Evolutionary conservation across 805 yeast genomes (phyloP), one percentile per base, ranked within the genome.

Genomic region (Pichia cephalocereana): DNA sequence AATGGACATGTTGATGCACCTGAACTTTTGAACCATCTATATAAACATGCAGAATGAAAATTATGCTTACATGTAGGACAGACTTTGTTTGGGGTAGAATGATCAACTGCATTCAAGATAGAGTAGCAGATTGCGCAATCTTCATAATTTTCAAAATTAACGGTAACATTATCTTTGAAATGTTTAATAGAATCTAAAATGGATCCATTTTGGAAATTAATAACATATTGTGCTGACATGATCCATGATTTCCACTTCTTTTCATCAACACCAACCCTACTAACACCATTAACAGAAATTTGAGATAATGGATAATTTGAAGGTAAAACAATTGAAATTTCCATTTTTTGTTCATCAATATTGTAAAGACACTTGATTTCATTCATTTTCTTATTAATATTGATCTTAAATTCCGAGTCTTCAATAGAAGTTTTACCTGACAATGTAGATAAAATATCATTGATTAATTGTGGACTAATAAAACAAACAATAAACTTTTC

Each of bases 91-190:
- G 99, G 99, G 49, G 93, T 73, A 8, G 96, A 83, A 58, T 86
- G 86, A 59, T 89, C 96, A 52, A 85, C 89, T 14, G 74, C 75
- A 61, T 90, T 96, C 54, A 93, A 69, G 48, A 91, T 83, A 15
- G 96, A 85, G 64, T 93, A 93, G 64, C 99, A 93, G 56, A 93
- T 89, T 3, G 98, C 96, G 74, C 99, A 93, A 51, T 91, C 98
- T 59, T 88, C 96, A 54, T 87, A 89, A 0, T 96, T 96, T 9
- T 90, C 85, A 64, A 95, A 90, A 61, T 90, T 95, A 57, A 86
- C 72, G 47, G 79, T 76, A 46, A 88, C 89, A 58, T 91, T 87
- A 56, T 79, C 80, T 58, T 77, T 78, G 64, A 84, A 81, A 36
- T 83, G 70, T 50, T 79, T 81, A 44, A 86, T 71, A 2, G 89